phyloP scores from a whole-genome alignment of 768 basidiomycete genomes.

The Dioszegia aurantiaca region DNA sequence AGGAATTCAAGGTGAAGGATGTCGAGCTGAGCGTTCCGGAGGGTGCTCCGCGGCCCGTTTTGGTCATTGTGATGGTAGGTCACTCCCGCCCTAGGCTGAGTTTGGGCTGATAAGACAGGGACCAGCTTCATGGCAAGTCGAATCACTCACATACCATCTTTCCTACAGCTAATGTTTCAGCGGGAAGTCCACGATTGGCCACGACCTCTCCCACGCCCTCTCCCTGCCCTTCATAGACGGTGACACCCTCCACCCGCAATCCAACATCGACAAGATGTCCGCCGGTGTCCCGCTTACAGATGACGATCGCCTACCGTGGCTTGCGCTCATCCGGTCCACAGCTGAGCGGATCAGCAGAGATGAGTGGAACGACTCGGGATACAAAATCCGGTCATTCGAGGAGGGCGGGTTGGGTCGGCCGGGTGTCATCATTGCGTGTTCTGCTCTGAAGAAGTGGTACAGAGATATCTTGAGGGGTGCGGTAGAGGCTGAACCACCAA shows the following conservation, averaged over 20 bases:
- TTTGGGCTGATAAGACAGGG: conserved; percentile 62
- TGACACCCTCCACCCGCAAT: conserved; percentile 76
- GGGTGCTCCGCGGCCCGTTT: conserved; percentile 43
- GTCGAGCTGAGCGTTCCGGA: conserved; percentile 43
- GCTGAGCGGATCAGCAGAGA: conserved; percentile 57
- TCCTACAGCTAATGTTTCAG: conserved; percentile 12
- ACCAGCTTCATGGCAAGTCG: conserved; percentile 40
- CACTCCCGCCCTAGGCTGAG: background rate
- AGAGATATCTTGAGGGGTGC: conserved; percentile 75
- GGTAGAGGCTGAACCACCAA: conserved; percentile 43
- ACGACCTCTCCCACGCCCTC: conserved; percentile 62
- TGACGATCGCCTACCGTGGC: conserved; percentile 81
- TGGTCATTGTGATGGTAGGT: conserved; percentile 55
- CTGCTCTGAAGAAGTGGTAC: conserved; percentile 75
- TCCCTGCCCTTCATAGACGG: conserved; percentile 80
- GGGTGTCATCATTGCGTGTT: conserved; percentile 82
- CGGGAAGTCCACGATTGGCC: conserved; percentile 58
- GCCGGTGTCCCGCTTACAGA: conserved; percentile 72
- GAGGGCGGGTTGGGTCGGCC: conserved; percentile 41
- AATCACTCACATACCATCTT: background rate
- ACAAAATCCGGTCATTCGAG: conserved; percentile 15
- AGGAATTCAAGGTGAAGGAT: conserved; percentile 30
- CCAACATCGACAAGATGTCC: conserved; percentile 86
- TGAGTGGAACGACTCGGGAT: conserved; percentile 34
- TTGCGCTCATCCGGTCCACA: conserved; percentile 65